phyloP scores from a whole-genome alignment of 192 early-diverging fungal genomes.

The Coemansia sp. region DNA sequence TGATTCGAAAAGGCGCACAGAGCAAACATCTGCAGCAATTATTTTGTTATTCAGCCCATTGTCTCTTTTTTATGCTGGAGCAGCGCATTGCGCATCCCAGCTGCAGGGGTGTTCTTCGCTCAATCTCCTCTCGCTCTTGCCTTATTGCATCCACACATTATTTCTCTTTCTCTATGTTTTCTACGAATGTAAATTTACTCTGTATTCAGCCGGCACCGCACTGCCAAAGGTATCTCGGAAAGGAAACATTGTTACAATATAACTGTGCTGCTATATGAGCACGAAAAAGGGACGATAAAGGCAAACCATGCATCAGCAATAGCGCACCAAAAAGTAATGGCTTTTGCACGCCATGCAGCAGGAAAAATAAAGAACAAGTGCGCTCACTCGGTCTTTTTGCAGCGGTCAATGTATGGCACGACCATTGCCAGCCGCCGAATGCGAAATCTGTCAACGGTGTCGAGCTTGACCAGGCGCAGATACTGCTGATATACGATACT shows the following conservation, averaged over 20 bases:
- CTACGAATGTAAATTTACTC: slow-evolving; percentile 22
- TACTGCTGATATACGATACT: slow-evolving; percentile 61
- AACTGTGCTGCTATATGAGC: too few relatives aligned
- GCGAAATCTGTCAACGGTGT: slow-evolving; percentile 36
- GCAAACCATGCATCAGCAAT: too few relatives aligned
- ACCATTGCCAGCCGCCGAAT: slow-evolving; percentile 29
- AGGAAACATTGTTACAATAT: too few relatives aligned
- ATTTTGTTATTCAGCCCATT: slow-evolving; percentile 8
- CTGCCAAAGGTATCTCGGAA: neutral
- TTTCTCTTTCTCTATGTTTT: slow-evolving; percentile 12
- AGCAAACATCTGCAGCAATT: slow-evolving; percentile 9
- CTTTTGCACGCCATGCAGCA: slow-evolving; percentile 4
- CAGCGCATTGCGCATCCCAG: neutral
- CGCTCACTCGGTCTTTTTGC: slow-evolving; percentile 4
- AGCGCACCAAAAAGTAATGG: neutral
- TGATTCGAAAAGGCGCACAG: slow-evolving; percentile 5
- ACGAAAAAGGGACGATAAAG: too few relatives aligned
- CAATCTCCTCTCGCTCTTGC: slow-evolving; percentile 5
- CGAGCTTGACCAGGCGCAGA: slow-evolving; percentile 55
- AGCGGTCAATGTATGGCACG: slow-evolving; percentile 50
- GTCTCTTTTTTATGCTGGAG: slow-evolving; percentile 1
- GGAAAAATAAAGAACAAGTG: neutral
- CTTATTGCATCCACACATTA: slow-evolving; percentile 10
- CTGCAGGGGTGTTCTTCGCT: neutral
- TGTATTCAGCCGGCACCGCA: slow-evolving; percentile 3